Evolutionary conservation across 371 early-diverging fungal species (phyloP), one percentile per base, ranked within the genome.

Genomic region (Rhizomucor pusillus): DNA sequence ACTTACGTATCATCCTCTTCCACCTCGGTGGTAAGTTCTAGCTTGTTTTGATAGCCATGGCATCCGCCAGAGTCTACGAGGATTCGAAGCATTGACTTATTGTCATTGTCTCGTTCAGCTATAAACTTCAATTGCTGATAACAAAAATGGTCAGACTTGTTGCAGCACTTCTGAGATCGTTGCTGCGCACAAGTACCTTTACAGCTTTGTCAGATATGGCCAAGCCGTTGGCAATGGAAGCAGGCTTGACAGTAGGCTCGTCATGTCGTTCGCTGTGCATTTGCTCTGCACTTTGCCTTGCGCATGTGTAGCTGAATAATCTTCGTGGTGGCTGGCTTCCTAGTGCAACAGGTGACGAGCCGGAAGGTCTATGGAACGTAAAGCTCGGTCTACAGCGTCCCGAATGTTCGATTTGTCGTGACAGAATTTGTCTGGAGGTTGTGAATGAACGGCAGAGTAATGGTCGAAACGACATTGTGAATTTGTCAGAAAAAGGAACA

Each of bases 41-140:
- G 77, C 62, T 89, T 88, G 73, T 95, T 94, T 69, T 95, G 95
- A 67, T 88, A 94, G 25, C 97, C 97, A 62, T 97, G 95, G 65
- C 97, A 97, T 36, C 97, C 97, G 25, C 97, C 97, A 10, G 94
- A 90, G 56, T 96, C 97, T 20, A 97, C 94, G 10, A 84, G 64
- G 35, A 97, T 73, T 43, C 97, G 84, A 51, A 97, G 67, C 59
- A 81, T 71, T 57, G 84, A 79, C 3, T 74, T 47, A 0, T 67
- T 59, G 53, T 84, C 82, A n/a, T 81, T 77, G 40, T 86, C 83
- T 44, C 81, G 66, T 39, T 52, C 35, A 36, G 84, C 80, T 53
- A 90, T 88, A 18, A 65, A 60, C 61, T 82, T 75, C 54, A 90
- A 59, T 85, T 84, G 86, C 89, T 91, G 64, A 16, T 12, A 54